Evolutionary conservation across 169 alveolate genomes (phyloP).

Genomic region (Ichthyophthirius multifiliis): DNA sequence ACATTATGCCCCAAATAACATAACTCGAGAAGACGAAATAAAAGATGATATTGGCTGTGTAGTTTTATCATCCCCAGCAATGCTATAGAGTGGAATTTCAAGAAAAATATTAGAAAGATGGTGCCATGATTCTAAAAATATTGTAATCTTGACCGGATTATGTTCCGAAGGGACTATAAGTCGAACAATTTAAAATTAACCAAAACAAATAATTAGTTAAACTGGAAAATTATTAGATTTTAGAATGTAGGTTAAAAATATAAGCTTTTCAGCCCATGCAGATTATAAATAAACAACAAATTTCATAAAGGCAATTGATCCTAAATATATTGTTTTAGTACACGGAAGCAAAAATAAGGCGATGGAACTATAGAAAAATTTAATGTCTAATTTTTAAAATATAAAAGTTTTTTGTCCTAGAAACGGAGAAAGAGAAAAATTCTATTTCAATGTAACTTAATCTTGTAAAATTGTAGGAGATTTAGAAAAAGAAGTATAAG

Average conservation of each 20-base stretch:
- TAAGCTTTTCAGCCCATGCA: conserved; percentile 95
- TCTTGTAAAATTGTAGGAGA: conserved; percentile 5
- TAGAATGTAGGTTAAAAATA: conserved; percentile 85
- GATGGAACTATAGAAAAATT: conserved; percentile 64
- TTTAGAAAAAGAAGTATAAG: not conserved
- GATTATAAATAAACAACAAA: conserved; percentile 94
- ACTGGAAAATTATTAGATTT: conserved; percentile 53
- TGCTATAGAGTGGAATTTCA: not conserved
- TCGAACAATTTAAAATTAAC: conserved; percentile 8
- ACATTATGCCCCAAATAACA: conserved; percentile 4
- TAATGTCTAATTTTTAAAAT: conserved; percentile 1
- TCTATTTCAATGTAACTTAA: not conserved
- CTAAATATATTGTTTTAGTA: conserved; percentile 94
- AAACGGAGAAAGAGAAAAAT: conserved; percentile 1
- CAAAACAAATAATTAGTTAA: not conserved
- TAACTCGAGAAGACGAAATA: not conserved
- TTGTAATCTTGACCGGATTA: not conserved
- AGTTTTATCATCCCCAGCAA: not conserved
- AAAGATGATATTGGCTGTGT: conserved; percentile 3
- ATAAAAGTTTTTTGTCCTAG: conserved; percentile 20
- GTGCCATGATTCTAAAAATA: not conserved
- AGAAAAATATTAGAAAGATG: conserved; percentile 19
- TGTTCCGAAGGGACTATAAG: conserved; percentile 14
- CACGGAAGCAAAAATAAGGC: conserved; percentile 95
- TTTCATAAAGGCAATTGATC: conserved; percentile 88